phyloP scores from a whole-genome alignment of 1,139 yeast genomes.

The Yamadazyma dendronema region DNA sequence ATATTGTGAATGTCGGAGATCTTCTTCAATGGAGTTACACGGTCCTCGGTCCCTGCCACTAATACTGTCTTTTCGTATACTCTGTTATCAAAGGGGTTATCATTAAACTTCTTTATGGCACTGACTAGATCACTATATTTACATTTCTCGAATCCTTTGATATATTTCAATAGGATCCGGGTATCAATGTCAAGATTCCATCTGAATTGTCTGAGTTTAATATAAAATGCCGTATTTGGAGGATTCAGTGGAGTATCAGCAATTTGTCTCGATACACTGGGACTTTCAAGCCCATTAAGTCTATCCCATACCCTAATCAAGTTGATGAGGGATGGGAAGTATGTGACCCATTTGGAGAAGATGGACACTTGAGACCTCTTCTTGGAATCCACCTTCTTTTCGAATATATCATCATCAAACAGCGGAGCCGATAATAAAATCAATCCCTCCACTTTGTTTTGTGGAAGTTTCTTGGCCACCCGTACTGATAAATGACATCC shows the following conservation, averaged over 20 bases:
- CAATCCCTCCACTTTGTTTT: slow-evolving; percentile 42
- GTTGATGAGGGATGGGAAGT: slow-evolving; percentile 53
- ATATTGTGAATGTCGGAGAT: slow-evolving; percentile 25
- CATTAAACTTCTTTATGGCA: slow-evolving; percentile 37
- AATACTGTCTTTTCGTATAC: slow-evolving; percentile 46
- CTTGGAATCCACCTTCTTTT: not conserved
- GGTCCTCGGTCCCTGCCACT: slow-evolving; percentile 59
- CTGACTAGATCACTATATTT: slow-evolving; percentile 42
- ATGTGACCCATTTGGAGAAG: slow-evolving; percentile 27
- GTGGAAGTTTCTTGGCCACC: slow-evolving; percentile 44
- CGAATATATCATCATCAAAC: slow-evolving; percentile 26
- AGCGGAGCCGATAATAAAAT: slow-evolving; percentile 57
- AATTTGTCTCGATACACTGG: slow-evolving; percentile 52
- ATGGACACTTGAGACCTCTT: slow-evolving; percentile 12
- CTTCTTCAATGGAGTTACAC: slow-evolving; percentile 47
- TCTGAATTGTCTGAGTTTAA: slow-evolving; percentile 58
- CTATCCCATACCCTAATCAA: slow-evolving; percentile 60
- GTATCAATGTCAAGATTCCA: slow-evolving; percentile 72
- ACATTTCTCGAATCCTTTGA: slow-evolving; percentile 46
- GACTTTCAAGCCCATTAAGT: slow-evolving; percentile 57
- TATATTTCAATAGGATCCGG: slow-evolving; percentile 50
- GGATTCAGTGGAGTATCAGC: slow-evolving; percentile 30
- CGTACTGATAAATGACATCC: slow-evolving; percentile 59
- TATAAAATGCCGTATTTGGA: slow-evolving; percentile 32
- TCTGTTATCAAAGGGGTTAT: slow-evolving; percentile 28